A percentile compares a stretch with the other conserved stretches of the same genome.
These are phyloP conservation scores for Vigna reflexopilosa DNA, from an alignment of 306 rosid species.

Conservation along the genomic window DNA sequence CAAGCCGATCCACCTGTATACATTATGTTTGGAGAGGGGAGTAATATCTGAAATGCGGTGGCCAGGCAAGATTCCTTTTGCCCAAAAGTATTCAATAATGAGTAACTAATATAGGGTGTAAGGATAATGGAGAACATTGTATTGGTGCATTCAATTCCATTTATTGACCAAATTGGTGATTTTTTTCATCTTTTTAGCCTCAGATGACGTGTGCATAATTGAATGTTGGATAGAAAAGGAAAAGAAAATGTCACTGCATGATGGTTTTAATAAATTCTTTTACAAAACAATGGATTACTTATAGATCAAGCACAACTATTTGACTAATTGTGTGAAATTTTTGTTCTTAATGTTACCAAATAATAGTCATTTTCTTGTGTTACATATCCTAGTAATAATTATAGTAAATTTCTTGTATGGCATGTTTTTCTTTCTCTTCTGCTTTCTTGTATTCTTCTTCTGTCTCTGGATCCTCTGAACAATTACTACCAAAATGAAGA, in stretches of 20 bases:
- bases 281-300: background rate
- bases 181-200: background rate
- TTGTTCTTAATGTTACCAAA: background rate
- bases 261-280: background rate
- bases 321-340: background rate
- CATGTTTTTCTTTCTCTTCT: background rate
- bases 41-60: too few species aligned
- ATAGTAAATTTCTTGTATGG: background rate
- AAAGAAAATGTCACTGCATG: background rate
- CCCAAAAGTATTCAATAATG: background rate
- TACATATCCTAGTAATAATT: background rate
- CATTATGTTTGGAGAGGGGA: too few species aligned
- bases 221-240: background rate
- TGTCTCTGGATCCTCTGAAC: background rate
- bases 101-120: background rate
- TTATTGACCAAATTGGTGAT: background rate
- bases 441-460: background rate
- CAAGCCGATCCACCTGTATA: too few species aligned
- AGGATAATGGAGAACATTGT: background rate
- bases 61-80: background rate
- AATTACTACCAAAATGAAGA: background rate
- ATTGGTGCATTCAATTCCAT: slow-evolving; percentile 2
- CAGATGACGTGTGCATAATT: background rate
- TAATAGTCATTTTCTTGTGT: background rate
- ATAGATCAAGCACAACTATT: background rate